Percentiles rank a stretch among this genome's conserved stretches.
phyloP scores from a whole-genome alignment of 1,284 basidiomycete species.

The Tremellales sp. region DNA sequence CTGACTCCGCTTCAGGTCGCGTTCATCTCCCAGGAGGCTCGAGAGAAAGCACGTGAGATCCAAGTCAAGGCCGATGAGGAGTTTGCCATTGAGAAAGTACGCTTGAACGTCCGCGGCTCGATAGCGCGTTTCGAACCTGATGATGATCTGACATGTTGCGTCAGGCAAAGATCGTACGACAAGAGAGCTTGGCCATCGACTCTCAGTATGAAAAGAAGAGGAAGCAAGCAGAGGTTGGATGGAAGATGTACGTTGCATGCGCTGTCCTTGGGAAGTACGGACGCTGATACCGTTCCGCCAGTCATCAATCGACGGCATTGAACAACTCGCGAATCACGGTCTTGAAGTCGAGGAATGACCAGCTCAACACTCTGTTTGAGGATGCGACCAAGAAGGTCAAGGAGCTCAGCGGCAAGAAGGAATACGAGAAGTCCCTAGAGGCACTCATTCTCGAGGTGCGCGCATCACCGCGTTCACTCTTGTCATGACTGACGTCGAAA shows the following conservation, averaged over 20 bases:
- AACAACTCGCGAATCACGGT: constrained; percentile 92
- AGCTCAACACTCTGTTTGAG: constrained; percentile 83
- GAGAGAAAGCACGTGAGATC: constrained; percentile 95
- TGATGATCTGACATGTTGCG: too few relatives aligned
- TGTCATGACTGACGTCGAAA: background rate
- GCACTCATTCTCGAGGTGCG: constrained; percentile 73
- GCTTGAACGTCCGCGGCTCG: constrained; percentile 6
- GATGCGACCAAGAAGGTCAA: constrained; percentile 64
- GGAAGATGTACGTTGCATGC: constrained; percentile 85
- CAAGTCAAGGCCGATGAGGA: constrained; percentile 95
- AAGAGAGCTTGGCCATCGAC: constrained; percentile 88
- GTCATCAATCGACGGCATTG: constrained; percentile 90
- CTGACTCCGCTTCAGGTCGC: constrained; percentile 61
- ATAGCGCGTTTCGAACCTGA: too few relatives aligned
- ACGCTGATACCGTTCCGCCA: constrained; percentile 50
- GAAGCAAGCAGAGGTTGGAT: constrained; percentile 83
- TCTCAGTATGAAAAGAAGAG: constrained; percentile 88
- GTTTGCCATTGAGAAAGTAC: constrained; percentile 92
- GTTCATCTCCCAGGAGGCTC: constrained; percentile 94
- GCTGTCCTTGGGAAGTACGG: too few relatives aligned
- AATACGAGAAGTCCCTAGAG: constrained; percentile 74
- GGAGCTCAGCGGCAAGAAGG: constrained; percentile 63
- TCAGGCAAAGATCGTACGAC: constrained; percentile 91
- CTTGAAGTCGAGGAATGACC: constrained; percentile 86
- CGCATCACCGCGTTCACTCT: constrained; percentile 27